Percentiles rank a stretch among this genome's conserved stretches.
Conservation (phyloP, 192 early-diverging fungal species). For the Coemansia umbellata region DNA sequence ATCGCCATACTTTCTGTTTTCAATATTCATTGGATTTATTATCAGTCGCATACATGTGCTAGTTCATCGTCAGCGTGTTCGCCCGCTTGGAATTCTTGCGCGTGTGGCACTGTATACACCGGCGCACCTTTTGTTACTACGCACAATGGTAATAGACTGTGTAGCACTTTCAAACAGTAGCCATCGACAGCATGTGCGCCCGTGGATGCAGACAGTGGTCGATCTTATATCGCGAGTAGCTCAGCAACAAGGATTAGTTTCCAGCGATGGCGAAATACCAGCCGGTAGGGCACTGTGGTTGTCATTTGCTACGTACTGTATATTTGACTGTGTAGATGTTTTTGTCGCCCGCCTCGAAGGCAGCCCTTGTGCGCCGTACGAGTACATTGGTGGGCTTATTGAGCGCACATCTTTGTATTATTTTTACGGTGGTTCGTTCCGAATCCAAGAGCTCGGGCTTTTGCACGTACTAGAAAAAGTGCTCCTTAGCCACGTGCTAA, state of each 20-base stretch:
- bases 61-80: slow-evolving; percentile 40
- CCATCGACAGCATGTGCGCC: not conserved
- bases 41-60: slow-evolving; percentile 48
- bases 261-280: not conserved
- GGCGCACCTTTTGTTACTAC: slow-evolving; percentile 16
- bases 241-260: slow-evolving; percentile 13
- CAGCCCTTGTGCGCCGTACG: slow-evolving; percentile 48
- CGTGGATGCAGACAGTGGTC: slow-evolving; percentile 30
- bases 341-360: slow-evolving; percentile 50
- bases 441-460: slow-evolving; percentile 46
- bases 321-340: slow-evolving; percentile 48
- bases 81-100: slow-evolving; percentile 18
- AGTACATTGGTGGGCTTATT: slow-evolving; percentile 41
- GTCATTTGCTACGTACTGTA: slow-evolving; percentile 23
- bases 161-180: slow-evolving; percentile 4
- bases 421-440: slow-evolving; percentile 41
- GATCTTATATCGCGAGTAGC: slow-evolving; percentile 1
- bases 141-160: slow-evolving; percentile 10
- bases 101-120: slow-evolving; percentile 36
- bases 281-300: slow-evolving; percentile 28
- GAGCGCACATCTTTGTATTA: slow-evolving; percentile 49
- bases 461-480: slow-evolving; percentile 30
- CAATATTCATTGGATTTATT: slow-evolving; percentile 26
- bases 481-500: slow-evolving; percentile 23
- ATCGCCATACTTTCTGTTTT: slow-evolving; percentile 45